phyloP scores from a whole-genome alignment of 345 rosid species.

The Lumnitzera racemosa region DNA sequence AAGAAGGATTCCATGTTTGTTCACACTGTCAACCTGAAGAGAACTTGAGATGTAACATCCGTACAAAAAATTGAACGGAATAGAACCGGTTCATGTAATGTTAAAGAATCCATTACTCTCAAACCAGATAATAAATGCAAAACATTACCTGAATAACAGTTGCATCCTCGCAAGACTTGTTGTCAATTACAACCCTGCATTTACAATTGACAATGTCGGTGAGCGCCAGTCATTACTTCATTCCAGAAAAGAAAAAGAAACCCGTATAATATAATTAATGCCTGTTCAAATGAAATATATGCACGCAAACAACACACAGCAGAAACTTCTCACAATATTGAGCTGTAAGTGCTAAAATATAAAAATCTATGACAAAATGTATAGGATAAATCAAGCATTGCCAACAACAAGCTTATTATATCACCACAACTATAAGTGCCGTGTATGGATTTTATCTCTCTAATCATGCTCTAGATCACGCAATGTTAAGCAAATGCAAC shows the following conservation, averaged over 20 bases:
- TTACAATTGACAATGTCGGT: constrained; percentile 8
- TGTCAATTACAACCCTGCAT: constrained; percentile 80
- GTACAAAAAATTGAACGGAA: not conserved
- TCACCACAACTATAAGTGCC: too few species aligned
- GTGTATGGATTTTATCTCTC: too few species aligned
- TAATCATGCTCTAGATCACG: too few species aligned
- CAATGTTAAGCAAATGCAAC: too few species aligned
- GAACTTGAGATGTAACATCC: not conserved
- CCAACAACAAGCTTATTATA: too few species aligned
- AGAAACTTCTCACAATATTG: too few species aligned
- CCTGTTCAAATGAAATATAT: too few species aligned
- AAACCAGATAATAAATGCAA: not conserved
- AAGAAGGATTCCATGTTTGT: constrained; percentile 80
- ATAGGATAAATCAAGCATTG: too few species aligned
- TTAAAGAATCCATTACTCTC: not conserved
- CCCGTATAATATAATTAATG: not conserved
- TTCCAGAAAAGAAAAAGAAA: not conserved
- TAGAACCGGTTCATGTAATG: not conserved
- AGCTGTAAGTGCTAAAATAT: too few species aligned
- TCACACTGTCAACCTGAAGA: constrained; percentile 68
- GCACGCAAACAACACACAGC: too few species aligned
- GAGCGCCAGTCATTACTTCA: not conserved
- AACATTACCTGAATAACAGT: constrained; percentile 61
- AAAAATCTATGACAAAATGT: too few species aligned
- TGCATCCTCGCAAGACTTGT: constrained; percentile 53